phyloP scores from a whole-genome alignment of 2,329 filamentous ascomycete species.

The Tolypocladium ovalisporum region DNA sequence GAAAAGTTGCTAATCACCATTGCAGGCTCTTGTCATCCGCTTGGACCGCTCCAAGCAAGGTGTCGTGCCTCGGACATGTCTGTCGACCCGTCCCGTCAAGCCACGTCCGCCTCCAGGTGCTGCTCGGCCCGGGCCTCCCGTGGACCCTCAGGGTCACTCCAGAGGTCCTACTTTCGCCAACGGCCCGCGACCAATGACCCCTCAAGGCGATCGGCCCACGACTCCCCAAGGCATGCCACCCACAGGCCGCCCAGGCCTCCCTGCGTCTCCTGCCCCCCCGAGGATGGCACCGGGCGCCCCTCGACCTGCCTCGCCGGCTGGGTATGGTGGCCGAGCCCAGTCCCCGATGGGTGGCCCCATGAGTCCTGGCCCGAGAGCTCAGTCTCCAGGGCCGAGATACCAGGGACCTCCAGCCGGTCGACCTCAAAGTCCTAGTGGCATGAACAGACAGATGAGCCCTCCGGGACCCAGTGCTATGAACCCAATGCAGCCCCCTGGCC shows the following conservation, averaged over 20 bases:
- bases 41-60: slow-evolving; percentile 87
- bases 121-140: slow-evolving; percentile 39
- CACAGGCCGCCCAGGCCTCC: slow-evolving; percentile 9
- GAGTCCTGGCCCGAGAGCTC: slow-evolving; percentile 26
- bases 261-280: slow-evolving; percentile 1
- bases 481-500: slow-evolving; percentile 22
- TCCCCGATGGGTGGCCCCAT: slow-evolving; percentile 19
- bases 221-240: slow-evolving; percentile 10
- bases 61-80: slow-evolving; percentile 85
- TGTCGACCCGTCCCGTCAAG: slow-evolving; percentile 86
- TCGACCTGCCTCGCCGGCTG: slow-evolving; percentile 32
- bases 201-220: slow-evolving; percentile 21
- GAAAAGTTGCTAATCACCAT: not conserved
- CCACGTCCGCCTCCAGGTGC: slow-evolving; percentile 51
- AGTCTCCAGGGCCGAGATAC: slow-evolving; percentile 33
- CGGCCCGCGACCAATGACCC: slow-evolving; percentile 25
- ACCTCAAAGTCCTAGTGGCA: slow-evolving; percentile 30
- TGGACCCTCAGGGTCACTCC: slow-evolving; percentile 26
- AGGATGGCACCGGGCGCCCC: slow-evolving; percentile 13
- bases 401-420: slow-evolving; percentile 17
- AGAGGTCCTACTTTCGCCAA: slow-evolving; percentile 15
- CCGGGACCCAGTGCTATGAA: slow-evolving; percentile 37
- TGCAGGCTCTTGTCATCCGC: slow-evolving; percentile 70
- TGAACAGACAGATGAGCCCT: slow-evolving; percentile 29
- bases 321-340: slow-evolving; percentile 19